A percentile compares a stretch with the other conserved stretches of the same genome.
These are phyloP conservation scores for Craterostigma plantagineum DNA, from an alignment of 257 asterid genomes.

Conservation along the genomic window DNA sequence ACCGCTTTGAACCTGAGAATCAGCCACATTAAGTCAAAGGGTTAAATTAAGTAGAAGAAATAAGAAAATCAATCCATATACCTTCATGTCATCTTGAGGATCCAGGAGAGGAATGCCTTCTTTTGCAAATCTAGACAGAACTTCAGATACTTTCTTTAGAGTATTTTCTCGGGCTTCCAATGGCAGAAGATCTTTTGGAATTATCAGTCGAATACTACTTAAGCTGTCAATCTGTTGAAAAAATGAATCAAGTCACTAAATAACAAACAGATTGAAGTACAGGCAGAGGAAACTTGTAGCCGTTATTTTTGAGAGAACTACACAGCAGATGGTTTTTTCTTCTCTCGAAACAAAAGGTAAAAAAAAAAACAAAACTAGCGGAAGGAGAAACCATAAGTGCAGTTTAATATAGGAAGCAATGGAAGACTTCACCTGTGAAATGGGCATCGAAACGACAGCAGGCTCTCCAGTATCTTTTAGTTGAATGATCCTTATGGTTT, in stretches of 20 bases:
- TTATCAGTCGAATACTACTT: constrained; percentile 50
- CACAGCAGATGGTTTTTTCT: too few relatives aligned
- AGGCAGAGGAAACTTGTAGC: not conserved
- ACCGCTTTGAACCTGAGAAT: constrained; percentile 66
- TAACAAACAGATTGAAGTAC: not conserved
- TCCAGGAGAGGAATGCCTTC: constrained; percentile 74
- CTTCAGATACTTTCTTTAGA: constrained; percentile 68
- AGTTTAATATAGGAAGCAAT: constrained; percentile 4
- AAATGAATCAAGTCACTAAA: not conserved
- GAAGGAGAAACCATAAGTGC: constrained; percentile 3
- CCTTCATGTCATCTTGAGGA: constrained; percentile 98
- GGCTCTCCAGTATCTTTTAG: constrained; percentile 80
- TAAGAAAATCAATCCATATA: not conserved
- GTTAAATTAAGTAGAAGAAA: not conserved
- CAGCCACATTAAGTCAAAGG: constrained; percentile 3
- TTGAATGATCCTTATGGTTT: constrained; percentile 36
- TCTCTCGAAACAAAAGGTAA: not conserved
- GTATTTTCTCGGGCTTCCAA: constrained; percentile 83
- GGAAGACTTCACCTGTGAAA: constrained; percentile 59
- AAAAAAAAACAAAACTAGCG: not conserved
- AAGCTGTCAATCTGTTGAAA: constrained; percentile 60
- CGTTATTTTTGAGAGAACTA: too few relatives aligned
- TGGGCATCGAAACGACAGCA: constrained; percentile 59
- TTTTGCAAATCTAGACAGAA: constrained; percentile 56
- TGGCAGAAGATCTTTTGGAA: constrained; percentile 87